These are phyloP conservation scores for Carex sylvatica DNA, from an alignment of 202 grass and related monocot genomes.

Conservation along the genomic window DNA sequence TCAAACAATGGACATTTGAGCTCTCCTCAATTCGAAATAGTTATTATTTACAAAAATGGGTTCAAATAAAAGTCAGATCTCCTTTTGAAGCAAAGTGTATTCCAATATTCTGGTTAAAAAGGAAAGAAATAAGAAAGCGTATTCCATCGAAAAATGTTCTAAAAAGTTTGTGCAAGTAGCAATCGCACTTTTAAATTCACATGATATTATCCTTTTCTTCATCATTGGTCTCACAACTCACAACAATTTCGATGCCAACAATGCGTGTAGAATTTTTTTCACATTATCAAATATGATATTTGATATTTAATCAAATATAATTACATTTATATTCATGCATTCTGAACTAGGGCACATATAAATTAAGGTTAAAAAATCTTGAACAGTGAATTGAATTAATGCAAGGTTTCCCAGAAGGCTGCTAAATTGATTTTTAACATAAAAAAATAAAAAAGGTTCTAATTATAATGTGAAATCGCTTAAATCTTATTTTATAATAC, in stretches of 20 bases:
- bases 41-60: neutral
- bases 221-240: slow-evolving; percentile 10
- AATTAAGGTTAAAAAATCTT: neutral
- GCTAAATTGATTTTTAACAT: too few relatives aligned
- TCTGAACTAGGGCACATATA: neutral
- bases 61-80: slow-evolving; percentile 19
- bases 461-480: too few relatives aligned
- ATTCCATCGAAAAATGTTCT: slow-evolving; percentile 25
- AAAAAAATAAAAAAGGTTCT: too few relatives aligned
- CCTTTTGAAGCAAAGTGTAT: slow-evolving; percentile 18
- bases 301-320: too few relatives aligned
- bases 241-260: neutral
- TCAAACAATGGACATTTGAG: too few relatives aligned
- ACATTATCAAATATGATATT: neutral
- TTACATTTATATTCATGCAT: neutral
- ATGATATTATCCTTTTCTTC: slow-evolving; percentile 51
- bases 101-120: neutral
- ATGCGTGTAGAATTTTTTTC: neutral
- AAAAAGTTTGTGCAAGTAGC: slow-evolving; percentile 52
- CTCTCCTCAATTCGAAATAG: too few relatives aligned
- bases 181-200: slow-evolving; percentile 34
- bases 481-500: too few relatives aligned
- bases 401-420: neutral
- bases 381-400: neutral
- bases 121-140: neutral